These are phyloP conservation scores for Microthlaspi erraticum DNA, from an alignment of 345 rosid species.

Conservation along the genomic window DNA sequence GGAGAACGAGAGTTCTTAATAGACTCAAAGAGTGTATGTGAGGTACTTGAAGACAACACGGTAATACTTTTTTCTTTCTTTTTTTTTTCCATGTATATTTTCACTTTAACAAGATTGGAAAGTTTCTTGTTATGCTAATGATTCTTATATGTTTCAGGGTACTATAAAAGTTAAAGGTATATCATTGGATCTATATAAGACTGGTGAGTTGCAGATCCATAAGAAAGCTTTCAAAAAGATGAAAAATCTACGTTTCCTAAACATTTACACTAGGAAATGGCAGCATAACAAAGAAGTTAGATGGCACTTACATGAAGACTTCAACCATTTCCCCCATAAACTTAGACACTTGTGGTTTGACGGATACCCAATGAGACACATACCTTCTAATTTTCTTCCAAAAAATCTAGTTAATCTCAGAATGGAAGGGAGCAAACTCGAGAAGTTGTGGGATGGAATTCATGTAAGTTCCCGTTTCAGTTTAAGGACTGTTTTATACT, in stretches of 20 bases:
- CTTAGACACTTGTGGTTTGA: conserved; percentile 22
- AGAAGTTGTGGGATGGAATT: conserved; percentile 1
- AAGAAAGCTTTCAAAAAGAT: conserved; percentile 24
- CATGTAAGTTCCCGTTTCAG: neutral
- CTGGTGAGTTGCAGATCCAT: neutral
- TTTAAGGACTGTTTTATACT: too few relatives aligned
- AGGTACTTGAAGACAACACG: too few relatives aligned
- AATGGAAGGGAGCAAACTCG: neutral
- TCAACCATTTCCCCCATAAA: conserved; percentile 23
- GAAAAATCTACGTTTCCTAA: conserved; percentile 33
- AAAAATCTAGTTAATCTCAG: neutral
- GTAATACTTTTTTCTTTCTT: too few relatives aligned
- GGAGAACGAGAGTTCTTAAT: too few relatives aligned
- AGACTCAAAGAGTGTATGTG: too few relatives aligned
- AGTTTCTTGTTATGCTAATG: too few relatives aligned
- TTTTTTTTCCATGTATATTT: too few relatives aligned
- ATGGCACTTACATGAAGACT: neutral
- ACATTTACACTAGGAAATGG: conserved; percentile 3
- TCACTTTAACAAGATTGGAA: too few relatives aligned
- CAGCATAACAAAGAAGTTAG: neutral
- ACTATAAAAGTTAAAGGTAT: conserved; percentile 33
- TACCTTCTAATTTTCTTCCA: conserved; percentile 27
- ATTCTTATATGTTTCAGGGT: conserved; percentile 25
- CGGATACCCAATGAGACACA: conserved; percentile 21
- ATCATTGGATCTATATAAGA: conserved; percentile 2